A percentile compares a stretch with the other conserved stretches of the same genome.
phyloP scores from a whole-genome alignment of 805 yeast genomes.

The Komagataella kurtzmanii region DNA sequence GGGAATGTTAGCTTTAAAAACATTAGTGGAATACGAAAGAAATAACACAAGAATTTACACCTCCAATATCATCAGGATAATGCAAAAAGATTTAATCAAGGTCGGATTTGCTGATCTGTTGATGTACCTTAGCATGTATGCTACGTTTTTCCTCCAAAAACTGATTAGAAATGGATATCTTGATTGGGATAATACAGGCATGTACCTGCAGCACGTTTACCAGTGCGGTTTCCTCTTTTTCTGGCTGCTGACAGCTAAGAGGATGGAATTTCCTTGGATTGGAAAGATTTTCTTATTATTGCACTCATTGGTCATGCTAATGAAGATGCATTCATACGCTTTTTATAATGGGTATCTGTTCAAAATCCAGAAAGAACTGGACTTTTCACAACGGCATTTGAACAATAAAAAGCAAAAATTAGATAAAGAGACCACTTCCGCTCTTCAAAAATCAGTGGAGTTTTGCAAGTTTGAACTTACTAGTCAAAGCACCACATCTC shows the following conservation, averaged over 20 bases:
- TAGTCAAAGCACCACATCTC: conserved; percentile 30
- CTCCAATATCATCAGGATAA: conserved; percentile 40
- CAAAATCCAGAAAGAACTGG: conserved; percentile 41
- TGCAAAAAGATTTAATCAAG: conserved; percentile 46
- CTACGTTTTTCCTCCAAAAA: conserved; percentile 46
- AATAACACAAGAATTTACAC: conserved; percentile 28
- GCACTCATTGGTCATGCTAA: conserved; percentile 75
- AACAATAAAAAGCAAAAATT: conserved; percentile 20
- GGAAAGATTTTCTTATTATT: conserved; percentile 74
- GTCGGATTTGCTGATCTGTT: conserved; percentile 63
- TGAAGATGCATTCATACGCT: conserved; percentile 93
- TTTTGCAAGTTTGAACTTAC: conserved; percentile 66
- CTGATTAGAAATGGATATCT: conserved; percentile 30
- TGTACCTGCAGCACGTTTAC: conserved; percentile 40
- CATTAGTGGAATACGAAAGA: conserved; percentile 37
- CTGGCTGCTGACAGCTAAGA: conserved; percentile 44
- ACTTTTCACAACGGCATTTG: conserved; percentile 30
- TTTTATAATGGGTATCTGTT: conserved; percentile 88
- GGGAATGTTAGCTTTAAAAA: conserved; percentile 38
- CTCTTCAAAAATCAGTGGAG: conserved; percentile 34
- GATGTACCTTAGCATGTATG: conserved; percentile 62
- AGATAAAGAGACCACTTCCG: conserved; percentile 16
- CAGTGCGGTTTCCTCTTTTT: conserved; percentile 18
- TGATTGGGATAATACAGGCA: conserved; percentile 54
- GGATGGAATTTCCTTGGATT: conserved; percentile 68